phyloP scores from a whole-genome alignment of 352 stramenopile genomes.

The Globisporangium emineosum region DNA sequence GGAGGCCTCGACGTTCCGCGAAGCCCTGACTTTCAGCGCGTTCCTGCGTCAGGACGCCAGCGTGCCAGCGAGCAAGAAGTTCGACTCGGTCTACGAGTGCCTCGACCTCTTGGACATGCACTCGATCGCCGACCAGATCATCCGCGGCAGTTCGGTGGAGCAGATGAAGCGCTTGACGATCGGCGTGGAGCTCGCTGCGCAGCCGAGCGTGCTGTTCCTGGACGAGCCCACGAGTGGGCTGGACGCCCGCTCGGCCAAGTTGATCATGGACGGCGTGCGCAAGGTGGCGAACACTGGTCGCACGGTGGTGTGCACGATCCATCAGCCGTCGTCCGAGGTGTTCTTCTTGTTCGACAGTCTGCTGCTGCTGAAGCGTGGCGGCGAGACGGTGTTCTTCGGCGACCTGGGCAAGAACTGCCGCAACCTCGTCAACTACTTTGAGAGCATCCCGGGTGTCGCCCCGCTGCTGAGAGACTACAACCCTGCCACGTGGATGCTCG shows the following conservation, averaged over 20 bases:
- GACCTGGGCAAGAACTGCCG: background rate
- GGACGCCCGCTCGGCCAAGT: constrained; percentile 81
- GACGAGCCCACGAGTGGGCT: constrained; percentile 90
- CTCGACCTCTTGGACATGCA: constrained; percentile 52
- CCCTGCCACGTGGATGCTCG: constrained; percentile 20
- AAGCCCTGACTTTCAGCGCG: constrained; percentile 81
- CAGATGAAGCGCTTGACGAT: constrained; percentile 76
- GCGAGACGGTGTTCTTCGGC: constrained; percentile 33
- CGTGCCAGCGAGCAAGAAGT: constrained; percentile 26
- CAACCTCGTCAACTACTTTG: background rate
- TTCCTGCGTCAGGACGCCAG: constrained; percentile 39
- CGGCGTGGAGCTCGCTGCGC: constrained; percentile 89
- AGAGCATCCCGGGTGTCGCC: background rate
- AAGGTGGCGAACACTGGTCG: constrained; percentile 77
- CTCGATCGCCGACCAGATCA: constrained; percentile 52
- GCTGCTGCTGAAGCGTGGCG: constrained; percentile 57
- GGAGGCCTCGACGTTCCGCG: constrained; percentile 74
- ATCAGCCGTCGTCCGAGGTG: constrained; percentile 86
- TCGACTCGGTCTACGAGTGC: constrained; percentile 52
- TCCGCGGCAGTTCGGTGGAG: constrained; percentile 55
- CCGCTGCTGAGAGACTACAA: constrained; percentile 32
- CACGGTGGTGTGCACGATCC: constrained; percentile 91
- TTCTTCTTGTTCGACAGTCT: constrained; percentile 81
- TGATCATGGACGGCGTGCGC: constrained; percentile 87
- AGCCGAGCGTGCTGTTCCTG: constrained; percentile 84